Evolutionary conservation across 1,284 basidiomycete genomes (phyloP).

Genomic region (Ganoderma resinaceum): DNA sequence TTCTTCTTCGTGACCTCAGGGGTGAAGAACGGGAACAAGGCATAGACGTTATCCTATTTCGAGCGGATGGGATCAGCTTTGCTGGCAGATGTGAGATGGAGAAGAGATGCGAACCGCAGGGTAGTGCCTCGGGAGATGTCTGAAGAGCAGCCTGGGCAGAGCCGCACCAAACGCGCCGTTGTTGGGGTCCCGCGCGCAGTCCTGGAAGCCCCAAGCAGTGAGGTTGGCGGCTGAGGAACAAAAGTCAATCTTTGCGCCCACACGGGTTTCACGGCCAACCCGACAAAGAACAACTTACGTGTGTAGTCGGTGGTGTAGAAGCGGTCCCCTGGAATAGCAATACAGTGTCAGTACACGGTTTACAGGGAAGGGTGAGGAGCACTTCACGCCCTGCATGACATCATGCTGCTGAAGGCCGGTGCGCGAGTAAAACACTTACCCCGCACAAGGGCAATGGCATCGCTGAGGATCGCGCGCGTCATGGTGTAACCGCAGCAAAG

Average conservation of each 20-base stretch:
- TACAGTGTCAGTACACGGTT: slow-evolving; percentile 10
- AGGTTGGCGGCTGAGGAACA: slow-evolving; percentile 64
- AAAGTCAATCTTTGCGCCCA: slow-evolving; percentile 4
- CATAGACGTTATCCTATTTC: slow-evolving; percentile 71
- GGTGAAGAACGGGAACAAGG: slow-evolving; percentile 86
- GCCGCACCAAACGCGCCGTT: slow-evolving; percentile 80
- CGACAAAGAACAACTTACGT: slow-evolving; percentile 35
- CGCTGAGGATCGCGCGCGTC: slow-evolving; percentile 83
- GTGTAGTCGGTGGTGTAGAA: slow-evolving; percentile 83
- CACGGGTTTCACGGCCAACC: not conserved
- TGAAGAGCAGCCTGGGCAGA: slow-evolving; percentile 75
- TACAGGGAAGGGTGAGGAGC: not conserved
- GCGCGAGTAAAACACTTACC: slow-evolving; percentile 19
- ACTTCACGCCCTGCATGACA: not conserved
- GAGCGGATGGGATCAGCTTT: slow-evolving; percentile 41
- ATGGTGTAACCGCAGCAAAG: slow-evolving; percentile 90
- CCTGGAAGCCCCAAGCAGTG: slow-evolving; percentile 80
- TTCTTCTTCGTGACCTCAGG: slow-evolving; percentile 67
- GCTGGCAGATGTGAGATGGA: slow-evolving; percentile 69
- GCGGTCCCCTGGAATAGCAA: slow-evolving; percentile 58
- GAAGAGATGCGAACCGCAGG: slow-evolving; percentile 64
- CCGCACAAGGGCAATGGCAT: slow-evolving; percentile 78
- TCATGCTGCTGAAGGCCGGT: not conserved
- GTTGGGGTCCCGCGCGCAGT: slow-evolving; percentile 65
- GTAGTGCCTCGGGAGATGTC: slow-evolving; percentile 74